These are phyloP conservation scores for Alternaria metachromatica DNA, from an alignment of 2,329 filamentous ascomycete genomes.

Conservation along the genomic window DNA sequence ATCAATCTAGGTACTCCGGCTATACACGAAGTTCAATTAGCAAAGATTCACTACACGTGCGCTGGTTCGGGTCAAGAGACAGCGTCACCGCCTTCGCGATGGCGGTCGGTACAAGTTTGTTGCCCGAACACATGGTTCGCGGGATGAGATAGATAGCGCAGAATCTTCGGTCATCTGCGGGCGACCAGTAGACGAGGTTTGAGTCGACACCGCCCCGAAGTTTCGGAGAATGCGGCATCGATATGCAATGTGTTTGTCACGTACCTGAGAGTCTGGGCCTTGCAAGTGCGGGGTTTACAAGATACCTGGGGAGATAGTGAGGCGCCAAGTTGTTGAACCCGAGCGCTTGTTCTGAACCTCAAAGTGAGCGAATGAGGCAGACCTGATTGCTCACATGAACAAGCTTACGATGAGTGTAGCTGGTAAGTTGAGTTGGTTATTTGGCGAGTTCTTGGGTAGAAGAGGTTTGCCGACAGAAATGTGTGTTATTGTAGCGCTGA, in stretches of 20 bases:
- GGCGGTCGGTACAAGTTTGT: not conserved
- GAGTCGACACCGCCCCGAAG: constrained; percentile 16
- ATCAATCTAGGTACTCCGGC: not conserved
- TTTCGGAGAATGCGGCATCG: constrained; percentile 3
- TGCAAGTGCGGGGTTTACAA: not conserved
- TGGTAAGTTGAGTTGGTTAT: not conserved
- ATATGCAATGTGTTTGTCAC: constrained; percentile 8
- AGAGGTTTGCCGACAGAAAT: not conserved
- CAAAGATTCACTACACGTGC: constrained; percentile 2
- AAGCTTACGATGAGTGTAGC: not conserved
- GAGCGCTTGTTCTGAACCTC: not conserved
- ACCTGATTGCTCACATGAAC: not conserved
- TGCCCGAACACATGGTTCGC: constrained; percentile 3
- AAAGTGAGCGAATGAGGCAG: not conserved
- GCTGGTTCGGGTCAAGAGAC: not conserved
- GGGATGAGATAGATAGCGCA: not conserved
- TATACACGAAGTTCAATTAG: not conserved
- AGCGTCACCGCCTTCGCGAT: constrained; percentile 1
- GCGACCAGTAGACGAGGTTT: constrained; percentile 11
- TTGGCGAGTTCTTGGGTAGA: not conserved
- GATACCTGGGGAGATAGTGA: not conserved
- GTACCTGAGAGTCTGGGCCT: constrained; percentile 10
- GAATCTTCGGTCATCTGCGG: not conserved
- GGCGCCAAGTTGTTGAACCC: not conserved
- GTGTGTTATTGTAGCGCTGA: not conserved